These are phyloP conservation scores for Umbelopsis sp. DNA, from an alignment of 192 early-diverging fungal species.

Conservation along the genomic window DNA sequence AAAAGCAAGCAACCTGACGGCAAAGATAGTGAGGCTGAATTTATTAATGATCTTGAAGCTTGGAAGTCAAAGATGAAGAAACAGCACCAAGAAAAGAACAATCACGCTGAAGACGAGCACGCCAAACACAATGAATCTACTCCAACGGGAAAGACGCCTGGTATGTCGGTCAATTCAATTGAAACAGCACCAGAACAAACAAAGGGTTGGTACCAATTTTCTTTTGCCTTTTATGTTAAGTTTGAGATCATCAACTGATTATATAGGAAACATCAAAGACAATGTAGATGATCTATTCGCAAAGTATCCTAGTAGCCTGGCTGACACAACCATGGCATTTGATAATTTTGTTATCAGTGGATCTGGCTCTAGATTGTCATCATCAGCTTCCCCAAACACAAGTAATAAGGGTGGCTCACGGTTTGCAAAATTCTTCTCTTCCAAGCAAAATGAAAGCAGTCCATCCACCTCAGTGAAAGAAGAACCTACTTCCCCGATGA, in stretches of 20 bases:
- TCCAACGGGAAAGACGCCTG: background rate
- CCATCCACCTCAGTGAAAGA: background rate
- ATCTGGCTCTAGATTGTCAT: slow-evolving; percentile 16
- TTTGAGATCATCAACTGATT: background rate
- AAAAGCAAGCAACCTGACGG: slow-evolving; percentile 27
- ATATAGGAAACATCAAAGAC: background rate
- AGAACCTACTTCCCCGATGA: background rate
- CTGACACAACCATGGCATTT: slow-evolving; percentile 7
- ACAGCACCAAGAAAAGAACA: slow-evolving; percentile 37
- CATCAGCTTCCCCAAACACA: slow-evolving; percentile 40
- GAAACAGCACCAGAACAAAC: background rate
- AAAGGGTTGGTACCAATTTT: background rate
- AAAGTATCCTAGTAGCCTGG: background rate
- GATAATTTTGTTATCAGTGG: slow-evolving; percentile 10
- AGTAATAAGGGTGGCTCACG: slow-evolving; percentile 54
- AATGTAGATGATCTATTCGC: slow-evolving; percentile 20
- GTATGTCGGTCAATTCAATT: background rate
- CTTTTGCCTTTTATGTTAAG: background rate
- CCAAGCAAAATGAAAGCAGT: slow-evolving; percentile 42
- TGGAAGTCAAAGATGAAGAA: slow-evolving; percentile 65
- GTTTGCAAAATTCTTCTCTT: slow-evolving; percentile 60
- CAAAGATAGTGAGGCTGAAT: slow-evolving; percentile 35
- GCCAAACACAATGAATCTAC: slow-evolving; percentile 7
- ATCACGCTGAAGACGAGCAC: slow-evolving; percentile 27
- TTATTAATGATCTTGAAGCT: slow-evolving; percentile 56